A percentile compares a stretch with the other conserved stretches of the same genome.
phyloP scores from a whole-genome alignment of 73 alveolate genomes.

The Breviolum minutum region DNA sequence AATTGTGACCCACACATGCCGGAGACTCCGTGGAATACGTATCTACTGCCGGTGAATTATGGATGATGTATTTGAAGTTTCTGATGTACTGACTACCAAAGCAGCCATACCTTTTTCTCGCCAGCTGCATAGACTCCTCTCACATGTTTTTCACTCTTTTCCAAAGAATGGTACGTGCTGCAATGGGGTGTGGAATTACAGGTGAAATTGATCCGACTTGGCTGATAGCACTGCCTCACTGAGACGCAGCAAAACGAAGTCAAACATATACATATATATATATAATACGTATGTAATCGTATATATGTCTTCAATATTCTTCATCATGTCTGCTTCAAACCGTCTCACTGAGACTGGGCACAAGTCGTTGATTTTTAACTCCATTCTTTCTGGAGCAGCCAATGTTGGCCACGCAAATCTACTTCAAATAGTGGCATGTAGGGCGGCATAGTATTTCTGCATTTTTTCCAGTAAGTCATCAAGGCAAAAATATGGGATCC shows the following conservation, averaged over 20 bases:
- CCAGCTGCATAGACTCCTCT: too few relatives aligned
- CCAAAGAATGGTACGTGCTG: slow-evolving; percentile 46
- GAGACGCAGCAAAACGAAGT: background rate
- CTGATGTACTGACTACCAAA: too few relatives aligned
- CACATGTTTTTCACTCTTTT: background rate
- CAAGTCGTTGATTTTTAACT: background rate
- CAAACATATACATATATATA: background rate
- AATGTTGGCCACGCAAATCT: slow-evolving; percentile 10
- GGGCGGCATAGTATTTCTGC: too few relatives aligned
- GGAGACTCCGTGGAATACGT: too few relatives aligned
- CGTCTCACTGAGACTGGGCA: background rate
- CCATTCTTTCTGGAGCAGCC: background rate
- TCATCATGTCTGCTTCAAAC: too few relatives aligned
- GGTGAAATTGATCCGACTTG: background rate
- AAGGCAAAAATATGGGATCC: too few relatives aligned
- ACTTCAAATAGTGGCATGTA: background rate
- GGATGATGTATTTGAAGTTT: too few relatives aligned
- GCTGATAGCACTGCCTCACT: slow-evolving; percentile 30
- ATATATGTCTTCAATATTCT: background rate
- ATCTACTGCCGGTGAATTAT: too few relatives aligned
- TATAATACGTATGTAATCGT: background rate
- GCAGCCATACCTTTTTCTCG: too few relatives aligned
- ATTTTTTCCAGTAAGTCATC: too few relatives aligned
- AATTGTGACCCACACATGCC: too few relatives aligned
- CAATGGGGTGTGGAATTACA: background rate